Conservation (phyloP, 495 filamentous ascomycete genomes). For the Echria macrotheca region DNA sequence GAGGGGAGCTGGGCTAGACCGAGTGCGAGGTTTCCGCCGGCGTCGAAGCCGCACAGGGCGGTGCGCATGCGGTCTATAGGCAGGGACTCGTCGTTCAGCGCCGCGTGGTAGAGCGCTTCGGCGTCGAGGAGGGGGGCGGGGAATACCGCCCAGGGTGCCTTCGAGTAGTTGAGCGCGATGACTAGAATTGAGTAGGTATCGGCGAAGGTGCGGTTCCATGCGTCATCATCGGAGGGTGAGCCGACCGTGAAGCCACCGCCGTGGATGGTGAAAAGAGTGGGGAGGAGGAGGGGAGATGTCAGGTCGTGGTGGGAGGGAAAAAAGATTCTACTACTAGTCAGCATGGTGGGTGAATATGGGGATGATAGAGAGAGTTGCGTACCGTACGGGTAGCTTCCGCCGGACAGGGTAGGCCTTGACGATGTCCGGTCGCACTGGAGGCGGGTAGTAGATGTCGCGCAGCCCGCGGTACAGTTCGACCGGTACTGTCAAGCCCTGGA, state of each 20-base stretch:
- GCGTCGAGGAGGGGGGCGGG: slow-evolving; percentile 29
- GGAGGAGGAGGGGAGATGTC: slow-evolving; percentile 23
- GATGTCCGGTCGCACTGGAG: slow-evolving; percentile 20
- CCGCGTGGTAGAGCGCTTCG: slow-evolving; percentile 31
- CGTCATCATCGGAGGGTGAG: slow-evolving; percentile 28
- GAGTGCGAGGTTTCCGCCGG: slow-evolving; percentile 32
- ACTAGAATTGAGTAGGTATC: slow-evolving; percentile 27
- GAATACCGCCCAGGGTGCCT: slow-evolving; percentile 31
- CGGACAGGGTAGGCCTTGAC: slow-evolving; percentile 32
- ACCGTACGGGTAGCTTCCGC: slow-evolving; percentile 32
- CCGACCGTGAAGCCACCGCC: slow-evolving; percentile 36
- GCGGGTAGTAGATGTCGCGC: slow-evolving; percentile 23
- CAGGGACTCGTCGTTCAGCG: slow-evolving; percentile 30
- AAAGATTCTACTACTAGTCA: slow-evolving; percentile 26
- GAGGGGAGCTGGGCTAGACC: slow-evolving; percentile 28
- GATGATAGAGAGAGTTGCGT: slow-evolving; percentile 1
- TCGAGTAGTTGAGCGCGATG: slow-evolving; percentile 33
- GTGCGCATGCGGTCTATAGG: slow-evolving; percentile 32
- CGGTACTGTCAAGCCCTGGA: slow-evolving; percentile 16
- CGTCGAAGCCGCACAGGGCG: slow-evolving; percentile 31
- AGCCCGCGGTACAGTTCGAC: slow-evolving; percentile 21
- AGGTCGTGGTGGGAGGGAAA: slow-evolving; percentile 32
- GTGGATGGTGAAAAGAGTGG: slow-evolving; percentile 34
- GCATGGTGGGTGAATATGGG: neutral
- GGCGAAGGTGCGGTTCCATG: slow-evolving; percentile 34